A percentile compares a stretch with the other conserved stretches of the same genome.
These are phyloP conservation scores for Vitis hybrid DNA, from an alignment of 177 flowering plant species.

Conservation along the genomic window DNA sequence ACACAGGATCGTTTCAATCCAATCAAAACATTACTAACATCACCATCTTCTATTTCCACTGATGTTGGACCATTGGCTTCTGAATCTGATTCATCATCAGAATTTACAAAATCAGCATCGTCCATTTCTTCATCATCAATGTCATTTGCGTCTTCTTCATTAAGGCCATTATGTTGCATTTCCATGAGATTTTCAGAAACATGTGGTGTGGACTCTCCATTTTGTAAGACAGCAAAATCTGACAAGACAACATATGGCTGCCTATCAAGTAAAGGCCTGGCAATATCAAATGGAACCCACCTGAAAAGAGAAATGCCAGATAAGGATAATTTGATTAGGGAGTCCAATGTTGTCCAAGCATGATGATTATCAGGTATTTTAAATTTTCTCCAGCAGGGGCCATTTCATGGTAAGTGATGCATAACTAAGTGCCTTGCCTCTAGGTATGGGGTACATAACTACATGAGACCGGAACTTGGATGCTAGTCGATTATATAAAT, in stretches of 20 bases:
- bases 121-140: conserved; percentile 50
- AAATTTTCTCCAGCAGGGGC: no score
- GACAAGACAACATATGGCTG: conserved; percentile 67
- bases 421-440: no score
- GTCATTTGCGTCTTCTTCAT: conserved; percentile 43
- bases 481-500: no score
- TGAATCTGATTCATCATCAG: conserved; percentile 52
- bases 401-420: no score
- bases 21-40: conserved; percentile 48
- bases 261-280: conserved; percentile 75
- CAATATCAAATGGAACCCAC: conserved; percentile 79
- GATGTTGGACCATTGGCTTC: conserved; percentile 25
- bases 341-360: no score
- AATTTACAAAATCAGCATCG: conserved; percentile 48
- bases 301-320: conserved; percentile 35
- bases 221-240: conserved; percentile 42
- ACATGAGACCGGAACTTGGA: no score
- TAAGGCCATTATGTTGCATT: conserved; percentile 26
- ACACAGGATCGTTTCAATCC: conserved; percentile 42
- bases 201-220: conserved; percentile 32
- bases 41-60: conserved; percentile 29
- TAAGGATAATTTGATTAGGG: no score
- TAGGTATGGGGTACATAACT: no score
- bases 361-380: no score
- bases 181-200: conserved; percentile 31